Conservation (phyloP, 1,139 yeast genomes). For the Pichia sp. region DNA sequence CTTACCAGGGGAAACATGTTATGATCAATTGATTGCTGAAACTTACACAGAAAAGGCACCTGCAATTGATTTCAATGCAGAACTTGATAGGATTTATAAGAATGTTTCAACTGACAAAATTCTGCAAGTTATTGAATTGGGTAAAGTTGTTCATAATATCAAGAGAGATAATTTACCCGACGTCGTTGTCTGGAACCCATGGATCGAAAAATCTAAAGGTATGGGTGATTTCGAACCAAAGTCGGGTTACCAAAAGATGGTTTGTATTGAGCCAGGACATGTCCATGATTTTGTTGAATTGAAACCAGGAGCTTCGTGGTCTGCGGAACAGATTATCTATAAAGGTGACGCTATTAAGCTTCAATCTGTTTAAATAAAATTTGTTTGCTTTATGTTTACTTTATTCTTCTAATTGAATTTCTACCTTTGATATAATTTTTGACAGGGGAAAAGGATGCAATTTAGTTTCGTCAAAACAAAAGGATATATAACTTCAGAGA, state of each 20-base stretch:
- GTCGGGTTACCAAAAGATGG: constrained; percentile 73
- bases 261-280: constrained; percentile 90
- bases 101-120: constrained; percentile 45
- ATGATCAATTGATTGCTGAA: constrained; percentile 63
- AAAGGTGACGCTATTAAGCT: constrained; percentile 25
- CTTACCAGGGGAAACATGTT: constrained; percentile 59
- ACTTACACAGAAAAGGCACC: constrained; percentile 65
- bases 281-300: constrained; percentile 61
- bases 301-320: constrained; percentile 65
- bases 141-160: constrained; percentile 60
- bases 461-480: too few relatives aligned
- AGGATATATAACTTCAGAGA: too few relatives aligned
- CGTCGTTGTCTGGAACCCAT: constrained; percentile 97
- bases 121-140: constrained; percentile 59
- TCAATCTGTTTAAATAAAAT: constrained; percentile 7
- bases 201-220: constrained; percentile 70
- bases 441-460: too few relatives aligned
- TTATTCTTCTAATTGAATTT: too few relatives aligned
- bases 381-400: too few relatives aligned
- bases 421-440: too few relatives aligned
- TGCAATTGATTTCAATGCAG: constrained; percentile 64
- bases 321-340: constrained; percentile 48
- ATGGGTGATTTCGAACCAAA: constrained; percentile 89
- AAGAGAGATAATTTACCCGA: constrained; percentile 67
- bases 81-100: constrained; percentile 77